These are phyloP conservation scores for Globisporangium radiosum DNA, from an alignment of 352 stramenopile species.

Conservation along the genomic window DNA sequence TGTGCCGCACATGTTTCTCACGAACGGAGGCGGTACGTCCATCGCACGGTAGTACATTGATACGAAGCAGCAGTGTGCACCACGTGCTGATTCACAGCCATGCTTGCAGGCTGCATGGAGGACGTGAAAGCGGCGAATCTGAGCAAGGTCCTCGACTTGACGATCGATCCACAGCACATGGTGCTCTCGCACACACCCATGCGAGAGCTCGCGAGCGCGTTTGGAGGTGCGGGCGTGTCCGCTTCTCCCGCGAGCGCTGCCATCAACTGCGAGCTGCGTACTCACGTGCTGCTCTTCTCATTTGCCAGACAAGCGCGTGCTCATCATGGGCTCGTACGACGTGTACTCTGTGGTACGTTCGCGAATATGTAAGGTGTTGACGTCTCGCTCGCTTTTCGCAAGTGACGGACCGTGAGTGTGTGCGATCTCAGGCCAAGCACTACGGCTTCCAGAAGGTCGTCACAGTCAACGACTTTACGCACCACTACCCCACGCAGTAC, in stretches of 20 bases:
- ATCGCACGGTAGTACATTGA: not conserved
- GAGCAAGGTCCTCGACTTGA: constrained; percentile 43
- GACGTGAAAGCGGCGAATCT: constrained; percentile 75
- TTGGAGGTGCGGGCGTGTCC: constrained; percentile 27
- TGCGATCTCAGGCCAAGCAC: constrained; percentile 22
- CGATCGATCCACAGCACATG: constrained; percentile 72
- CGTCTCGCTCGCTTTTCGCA: too few species aligned
- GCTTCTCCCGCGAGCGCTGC: not conserved
- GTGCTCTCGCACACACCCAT: constrained; percentile 88
- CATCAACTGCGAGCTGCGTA: not conserved
- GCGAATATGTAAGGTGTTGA: not conserved
- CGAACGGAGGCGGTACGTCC: constrained; percentile 66
- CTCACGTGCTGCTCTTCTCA: not conserved
- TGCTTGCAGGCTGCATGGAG: constrained; percentile 65
- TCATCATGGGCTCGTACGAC: constrained; percentile 84
- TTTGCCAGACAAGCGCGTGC: constrained; percentile 57
- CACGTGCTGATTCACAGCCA: not conserved
- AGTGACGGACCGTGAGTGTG: not conserved
- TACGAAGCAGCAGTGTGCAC: not conserved
- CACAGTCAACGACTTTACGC: constrained; percentile 60
- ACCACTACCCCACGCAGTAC: constrained; percentile 72
- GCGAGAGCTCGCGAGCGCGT: constrained; percentile 61
- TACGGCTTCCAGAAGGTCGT: constrained; percentile 86
- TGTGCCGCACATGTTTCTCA: constrained; percentile 88
- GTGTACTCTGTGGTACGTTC: constrained; percentile 65